Evolutionary conservation across 2,329 filamentous ascomycete species (phyloP), one percentile per base, ranked within the genome.

Genomic region (Xylaria sp.): DNA sequence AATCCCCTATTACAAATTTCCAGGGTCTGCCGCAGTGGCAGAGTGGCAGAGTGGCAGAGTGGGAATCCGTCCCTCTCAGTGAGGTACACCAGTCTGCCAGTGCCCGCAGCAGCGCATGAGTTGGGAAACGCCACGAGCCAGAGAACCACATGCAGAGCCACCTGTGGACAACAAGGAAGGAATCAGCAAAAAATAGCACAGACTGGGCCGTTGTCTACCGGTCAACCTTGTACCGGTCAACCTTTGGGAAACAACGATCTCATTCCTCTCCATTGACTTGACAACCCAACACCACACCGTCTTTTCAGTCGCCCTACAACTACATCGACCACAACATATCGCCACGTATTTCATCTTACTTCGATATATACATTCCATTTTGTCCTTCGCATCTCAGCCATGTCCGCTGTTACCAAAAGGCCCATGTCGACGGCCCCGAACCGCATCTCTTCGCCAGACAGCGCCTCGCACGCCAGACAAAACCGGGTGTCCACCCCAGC

Each of bases 321-420:
- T 3, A 34, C 29, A 26, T 26, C 29, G 3, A 34, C 6, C 5
- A 34, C 29, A 34, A 11, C 29, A 39, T 34, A 50, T 52, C 34
- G 53, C 50, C 51, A 45, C 49, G 8, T 48, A 50, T 37, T 42
- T 53, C 51, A 51, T 56, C 37, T 40, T 46, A 29, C 54, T 51
- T n/a, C 56, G 52, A 50, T 56, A 56, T 52, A 62, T 56, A 56
- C 53, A 24, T 50, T 50, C 37, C 26, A 39, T 54, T 52, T 50
- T 44, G 53, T 44, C 17, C 48, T 50, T 48, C 47, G 44, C 44
- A 44, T 37, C 48, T 37, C 63, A 64, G 63, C 47, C 66, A 84
- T 84, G 81, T 82, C 81, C 56, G 72, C 75, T 59, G 73, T 66
- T 47, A 69, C 79, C 53, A 84, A 82, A 71, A 83, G 81, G 70